Conservation (phyloP, 495 filamentous ascomycete species). For the Aspergillus egyptiacus region DNA sequence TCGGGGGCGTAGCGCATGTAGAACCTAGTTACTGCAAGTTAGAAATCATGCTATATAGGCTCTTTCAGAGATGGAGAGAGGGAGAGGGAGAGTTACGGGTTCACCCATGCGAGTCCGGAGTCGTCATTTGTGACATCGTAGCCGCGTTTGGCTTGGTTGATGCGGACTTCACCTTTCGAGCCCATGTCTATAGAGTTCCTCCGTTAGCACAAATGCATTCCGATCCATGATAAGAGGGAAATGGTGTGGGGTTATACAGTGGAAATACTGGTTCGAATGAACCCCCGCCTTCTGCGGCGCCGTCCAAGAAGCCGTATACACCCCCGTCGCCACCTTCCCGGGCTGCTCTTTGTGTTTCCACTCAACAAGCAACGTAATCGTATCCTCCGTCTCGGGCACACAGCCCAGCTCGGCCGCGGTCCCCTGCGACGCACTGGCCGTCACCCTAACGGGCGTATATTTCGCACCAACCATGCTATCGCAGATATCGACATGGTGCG, state of each 20-base stretch:
- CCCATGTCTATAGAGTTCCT: slow-evolving; percentile 64
- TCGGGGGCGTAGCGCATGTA: slow-evolving; percentile 97
- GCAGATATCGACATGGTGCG: slow-evolving; percentile 85
- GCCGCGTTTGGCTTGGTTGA: slow-evolving; percentile 89
- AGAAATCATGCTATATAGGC: background rate
- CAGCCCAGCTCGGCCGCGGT: slow-evolving; percentile 70
- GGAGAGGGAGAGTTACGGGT: slow-evolving; percentile 48
- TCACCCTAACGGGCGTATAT: slow-evolving; percentile 72
- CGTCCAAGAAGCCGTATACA: slow-evolving; percentile 93
- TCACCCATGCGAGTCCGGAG: slow-evolving; percentile 70
- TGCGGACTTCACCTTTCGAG: slow-evolving; percentile 72
- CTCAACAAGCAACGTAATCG: slow-evolving; percentile 81
- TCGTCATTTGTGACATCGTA: slow-evolving; percentile 89
- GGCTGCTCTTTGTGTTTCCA: slow-evolving; percentile 70
- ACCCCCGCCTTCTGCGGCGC: slow-evolving; percentile 88
- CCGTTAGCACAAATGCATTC: slow-evolving; percentile 4
- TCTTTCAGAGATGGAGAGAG: background rate
- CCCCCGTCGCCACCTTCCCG: slow-evolving; percentile 69
- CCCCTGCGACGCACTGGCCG: slow-evolving; percentile 67
- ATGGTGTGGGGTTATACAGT: slow-evolving; percentile 48
- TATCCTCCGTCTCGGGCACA: slow-evolving; percentile 77
- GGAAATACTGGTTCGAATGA: slow-evolving; percentile 93
- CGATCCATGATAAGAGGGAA: background rate
- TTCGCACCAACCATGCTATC: slow-evolving; percentile 77
- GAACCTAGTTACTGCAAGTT: slow-evolving; percentile 43